phyloP scores from a whole-genome alignment of 2,329 filamentous ascomycete genomes.

The Colletotrichum tanaceti region DNA sequence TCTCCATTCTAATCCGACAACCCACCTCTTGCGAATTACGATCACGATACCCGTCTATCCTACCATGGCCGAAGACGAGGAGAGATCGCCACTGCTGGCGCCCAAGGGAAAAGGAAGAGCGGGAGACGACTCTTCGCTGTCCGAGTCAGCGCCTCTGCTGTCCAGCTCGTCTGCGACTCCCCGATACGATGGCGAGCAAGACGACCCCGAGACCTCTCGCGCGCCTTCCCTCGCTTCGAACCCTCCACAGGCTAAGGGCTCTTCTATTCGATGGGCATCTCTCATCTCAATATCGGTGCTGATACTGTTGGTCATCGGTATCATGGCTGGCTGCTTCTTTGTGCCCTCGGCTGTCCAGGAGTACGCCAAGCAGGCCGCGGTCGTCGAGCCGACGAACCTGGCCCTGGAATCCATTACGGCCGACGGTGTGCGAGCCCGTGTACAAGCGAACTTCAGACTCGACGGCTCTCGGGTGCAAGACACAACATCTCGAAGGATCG shows the following conservation, averaged over 20 bases:
- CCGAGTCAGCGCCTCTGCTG: conserved; percentile 66
- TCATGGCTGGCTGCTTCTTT: conserved; percentile 84
- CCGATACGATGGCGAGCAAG: conserved; percentile 54
- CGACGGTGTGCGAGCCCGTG: conserved; percentile 79
- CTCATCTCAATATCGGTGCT: conserved; percentile 78
- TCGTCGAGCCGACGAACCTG: conserved; percentile 84
- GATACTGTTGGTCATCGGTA: conserved; percentile 70
- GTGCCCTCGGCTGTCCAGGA: conserved; percentile 83
- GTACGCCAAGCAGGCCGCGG: conserved; percentile 85
- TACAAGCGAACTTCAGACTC: conserved; percentile 85
- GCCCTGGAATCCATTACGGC: conserved; percentile 87
- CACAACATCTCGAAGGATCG: conserved; percentile 77
- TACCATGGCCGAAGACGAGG: conserved; percentile 57
- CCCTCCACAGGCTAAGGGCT: conserved; percentile 50
- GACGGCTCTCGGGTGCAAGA: conserved; percentile 82
- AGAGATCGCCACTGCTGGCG: conserved; percentile 59
- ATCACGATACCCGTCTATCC: conserved; percentile 3
- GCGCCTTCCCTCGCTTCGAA: conserved; percentile 41
- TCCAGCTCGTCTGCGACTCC: conserved; percentile 51
- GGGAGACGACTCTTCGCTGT: conserved; percentile 43
- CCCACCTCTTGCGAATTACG: conserved; percentile 9
- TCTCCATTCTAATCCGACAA: conserved; percentile 18
- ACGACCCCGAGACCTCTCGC: conserved; percentile 45
- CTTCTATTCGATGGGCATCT: conserved; percentile 77
- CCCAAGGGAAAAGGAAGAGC: conserved; percentile 47